These are phyloP conservation scores for Ceratocystiopsis minuta DNA, from an alignment of 2,329 filamentous ascomycete genomes.

Conservation along the genomic window DNA sequence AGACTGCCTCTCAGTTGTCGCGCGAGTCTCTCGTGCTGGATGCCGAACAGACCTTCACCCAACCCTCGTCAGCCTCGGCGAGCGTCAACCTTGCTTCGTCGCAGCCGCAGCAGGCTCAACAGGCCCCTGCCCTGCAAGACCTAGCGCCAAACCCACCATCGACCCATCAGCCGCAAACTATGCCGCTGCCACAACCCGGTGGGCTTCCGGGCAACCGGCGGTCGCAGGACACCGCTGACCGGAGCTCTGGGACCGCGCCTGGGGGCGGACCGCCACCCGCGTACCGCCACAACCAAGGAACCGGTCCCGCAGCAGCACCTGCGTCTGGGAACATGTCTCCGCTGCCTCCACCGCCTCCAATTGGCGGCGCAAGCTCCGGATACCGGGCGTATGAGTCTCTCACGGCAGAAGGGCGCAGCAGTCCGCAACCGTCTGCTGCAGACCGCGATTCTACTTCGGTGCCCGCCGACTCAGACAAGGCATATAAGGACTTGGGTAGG, in stretches of 20 bases:
- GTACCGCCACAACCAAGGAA: too few species aligned
- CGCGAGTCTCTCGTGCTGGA: slow-evolving; percentile 40
- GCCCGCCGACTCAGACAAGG: slow-evolving; percentile 29
- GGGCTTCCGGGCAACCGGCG: slow-evolving; percentile 27
- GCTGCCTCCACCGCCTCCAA: slow-evolving; percentile 19
- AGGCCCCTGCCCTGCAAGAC: slow-evolving; percentile 1
- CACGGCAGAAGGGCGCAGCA: slow-evolving; percentile 34
- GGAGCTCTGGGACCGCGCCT: slow-evolving; percentile 9
- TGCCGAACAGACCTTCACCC: slow-evolving; percentile 25
- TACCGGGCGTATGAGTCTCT: slow-evolving; percentile 24
- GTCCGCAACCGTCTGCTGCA: slow-evolving; percentile 31
- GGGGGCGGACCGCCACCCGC: slow-evolving; percentile 26
- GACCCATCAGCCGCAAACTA: slow-evolving; percentile 8
- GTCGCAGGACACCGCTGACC: slow-evolving; percentile 29
- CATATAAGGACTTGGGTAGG: slow-evolving; percentile 39
- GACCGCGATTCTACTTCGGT: slow-evolving; percentile 19
- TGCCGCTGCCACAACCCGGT: slow-evolving; percentile 18
- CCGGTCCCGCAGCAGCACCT: slow-evolving; percentile 21
- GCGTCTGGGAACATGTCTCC: slow-evolving; percentile 19
- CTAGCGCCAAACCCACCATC: slow-evolving; percentile 7
- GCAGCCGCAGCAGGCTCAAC: slow-evolving; percentile 6
- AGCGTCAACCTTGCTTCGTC: slow-evolving; percentile 18
- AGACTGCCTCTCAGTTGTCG: slow-evolving; percentile 44
- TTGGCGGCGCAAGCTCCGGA: slow-evolving; percentile 18
- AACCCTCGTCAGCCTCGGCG: slow-evolving; percentile 19